Percentiles rank a stretch among this genome's conserved stretches.
Conservation (phyloP, 2,329 filamentous ascomycete species). For the Chlorencoelia australis region DNA sequence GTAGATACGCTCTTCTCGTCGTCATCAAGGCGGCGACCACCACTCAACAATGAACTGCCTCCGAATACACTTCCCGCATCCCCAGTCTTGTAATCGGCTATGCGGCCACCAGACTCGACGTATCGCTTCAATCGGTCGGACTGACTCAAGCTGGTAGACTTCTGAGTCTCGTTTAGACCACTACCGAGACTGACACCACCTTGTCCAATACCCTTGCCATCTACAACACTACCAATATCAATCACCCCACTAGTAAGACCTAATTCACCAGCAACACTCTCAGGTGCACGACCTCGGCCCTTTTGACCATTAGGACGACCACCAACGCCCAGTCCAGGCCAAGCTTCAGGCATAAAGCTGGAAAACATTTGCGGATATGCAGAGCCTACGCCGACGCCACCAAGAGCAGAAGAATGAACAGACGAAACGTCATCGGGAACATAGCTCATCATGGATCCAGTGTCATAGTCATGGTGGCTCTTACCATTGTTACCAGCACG, state of each 20-base stretch:
- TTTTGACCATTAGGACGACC: slow-evolving; percentile 53
- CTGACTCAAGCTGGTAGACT: slow-evolving; percentile 66
- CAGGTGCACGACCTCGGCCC: slow-evolving; percentile 54
- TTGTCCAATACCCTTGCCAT: slow-evolving; percentile 64
- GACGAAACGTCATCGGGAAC: slow-evolving; percentile 96
- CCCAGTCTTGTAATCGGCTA: slow-evolving; percentile 41
- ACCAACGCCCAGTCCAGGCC: slow-evolving; percentile 70
- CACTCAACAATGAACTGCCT: slow-evolving; percentile 38
- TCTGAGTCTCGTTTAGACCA: slow-evolving; percentile 65
- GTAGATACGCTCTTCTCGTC: slow-evolving; percentile 95
- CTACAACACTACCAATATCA: slow-evolving; percentile 69
- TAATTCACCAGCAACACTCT: slow-evolving; percentile 84
- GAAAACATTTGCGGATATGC: slow-evolving; percentile 95
- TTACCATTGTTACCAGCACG: slow-evolving; percentile 25
- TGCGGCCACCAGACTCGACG: slow-evolving; percentile 72
- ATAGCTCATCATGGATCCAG: slow-evolving; percentile 84
- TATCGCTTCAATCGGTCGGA: slow-evolving; percentile 91
- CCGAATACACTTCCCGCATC: slow-evolving; percentile 58
- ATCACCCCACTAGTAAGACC: slow-evolving; percentile 86
- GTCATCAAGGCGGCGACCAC: slow-evolving; percentile 55
- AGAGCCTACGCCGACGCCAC: slow-evolving; percentile 66
- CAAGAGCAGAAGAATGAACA: slow-evolving; percentile 83
- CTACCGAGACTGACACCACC: slow-evolving; percentile 80
- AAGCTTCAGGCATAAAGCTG: slow-evolving; percentile 73
- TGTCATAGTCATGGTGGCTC: slow-evolving; percentile 40